phyloP scores from a whole-genome alignment of 306 rosid species.

The Lathyrus sativus region DNA sequence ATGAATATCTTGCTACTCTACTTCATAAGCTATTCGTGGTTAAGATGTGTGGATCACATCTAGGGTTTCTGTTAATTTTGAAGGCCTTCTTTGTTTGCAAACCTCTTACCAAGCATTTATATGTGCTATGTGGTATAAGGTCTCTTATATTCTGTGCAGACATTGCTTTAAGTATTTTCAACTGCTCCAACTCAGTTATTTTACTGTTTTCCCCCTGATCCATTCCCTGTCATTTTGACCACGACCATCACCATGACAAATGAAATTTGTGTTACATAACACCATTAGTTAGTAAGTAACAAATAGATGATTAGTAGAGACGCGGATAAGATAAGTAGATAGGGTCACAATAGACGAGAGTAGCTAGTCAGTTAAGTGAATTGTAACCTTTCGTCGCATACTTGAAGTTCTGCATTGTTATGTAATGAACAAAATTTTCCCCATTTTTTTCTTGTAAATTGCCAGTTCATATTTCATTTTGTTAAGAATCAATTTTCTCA shows the following conservation, averaged over 20 bases:
- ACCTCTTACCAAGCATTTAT: constrained; percentile 5
- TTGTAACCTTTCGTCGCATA: neutral
- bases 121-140: constrained; percentile 5
- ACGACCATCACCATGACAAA: neutral
- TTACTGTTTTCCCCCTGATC: neutral
- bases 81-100: constrained; percentile 4
- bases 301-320: too few species aligned
- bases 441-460: constrained; percentile 1
- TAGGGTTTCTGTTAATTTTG: constrained; percentile 20
- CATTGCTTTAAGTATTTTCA: constrained; percentile 6
- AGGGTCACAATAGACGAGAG: too few species aligned
- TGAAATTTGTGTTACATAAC: neutral
- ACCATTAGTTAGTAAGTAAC: neutral
- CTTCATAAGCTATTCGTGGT: constrained; percentile 33
- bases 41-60: constrained; percentile 27
- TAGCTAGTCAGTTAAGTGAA: too few species aligned
- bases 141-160: constrained; percentile 20
- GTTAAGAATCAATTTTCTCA: neutral
- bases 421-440: neutral
- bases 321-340: too few species aligned
- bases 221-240: constrained; percentile 1
- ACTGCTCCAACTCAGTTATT: constrained; percentile 14
- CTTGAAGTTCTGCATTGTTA: neutral
- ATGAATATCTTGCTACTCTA: constrained; percentile 15
- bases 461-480: constrained; percentile 6